Conservation (phyloP, 257 asterid species). For the Nicotiana knightiana region DNA sequence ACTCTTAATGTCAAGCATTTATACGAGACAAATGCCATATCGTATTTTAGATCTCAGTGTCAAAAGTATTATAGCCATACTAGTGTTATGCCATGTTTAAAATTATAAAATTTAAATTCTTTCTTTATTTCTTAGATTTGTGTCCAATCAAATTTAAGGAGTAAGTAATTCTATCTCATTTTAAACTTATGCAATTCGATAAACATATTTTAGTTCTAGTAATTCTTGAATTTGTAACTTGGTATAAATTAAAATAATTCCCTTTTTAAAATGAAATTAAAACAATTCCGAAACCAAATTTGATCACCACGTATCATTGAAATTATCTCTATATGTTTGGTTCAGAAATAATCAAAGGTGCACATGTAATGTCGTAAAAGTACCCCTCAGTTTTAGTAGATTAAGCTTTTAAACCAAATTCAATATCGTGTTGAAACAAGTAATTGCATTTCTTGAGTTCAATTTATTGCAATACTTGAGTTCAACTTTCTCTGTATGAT, state of each 20-base stretch:
- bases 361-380: constrained; percentile 2
- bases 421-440: not conserved
- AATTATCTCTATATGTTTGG: not conserved
- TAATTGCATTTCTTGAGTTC: not conserved
- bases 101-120: no score
- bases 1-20: no score
- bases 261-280: not conserved
- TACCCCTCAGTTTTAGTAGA: not conserved
- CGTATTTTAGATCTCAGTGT: no score
- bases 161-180: no score
- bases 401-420: not conserved
- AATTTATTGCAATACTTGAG: not conserved
- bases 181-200: no score
- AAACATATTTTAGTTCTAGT: no score
- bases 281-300: not conserved
- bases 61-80: no score
- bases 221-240: not conserved
- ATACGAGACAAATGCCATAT: no score
- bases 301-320: not conserved
- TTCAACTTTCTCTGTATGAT: not conserved
- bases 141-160: no score
- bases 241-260: not conserved
- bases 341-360: not conserved
- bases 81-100: no score
- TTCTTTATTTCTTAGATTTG: no score